These are phyloP conservation scores for Rubia yunnanensis DNA, from an alignment of 257 asterid genomes.

Conservation along the genomic window DNA sequence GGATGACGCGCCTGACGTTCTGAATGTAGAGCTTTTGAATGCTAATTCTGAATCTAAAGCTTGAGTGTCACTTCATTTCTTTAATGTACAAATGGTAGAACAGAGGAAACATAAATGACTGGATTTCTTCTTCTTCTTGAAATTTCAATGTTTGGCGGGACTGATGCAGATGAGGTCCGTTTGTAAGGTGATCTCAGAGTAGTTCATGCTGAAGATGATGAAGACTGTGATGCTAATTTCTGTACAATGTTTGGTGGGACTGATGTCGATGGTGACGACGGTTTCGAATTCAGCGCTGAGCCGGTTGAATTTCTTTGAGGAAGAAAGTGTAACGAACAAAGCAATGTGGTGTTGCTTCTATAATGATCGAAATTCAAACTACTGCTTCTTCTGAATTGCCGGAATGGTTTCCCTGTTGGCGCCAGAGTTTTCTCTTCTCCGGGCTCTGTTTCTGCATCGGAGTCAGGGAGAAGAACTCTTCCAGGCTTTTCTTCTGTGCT, in stretches of 20 bases:
- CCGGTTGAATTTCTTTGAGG: slow-evolving; percentile 81
- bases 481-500: slow-evolving; percentile 40
- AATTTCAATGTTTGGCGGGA: slow-evolving; percentile 52
- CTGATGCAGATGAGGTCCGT: slow-evolving; percentile 42
- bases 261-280: slow-evolving; percentile 14
- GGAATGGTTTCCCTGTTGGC: slow-evolving; percentile 29
- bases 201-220: slow-evolving; percentile 17
- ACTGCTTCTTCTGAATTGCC: slow-evolving; percentile 71
- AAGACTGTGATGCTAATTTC: slow-evolving; percentile 19
- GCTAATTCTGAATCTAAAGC: too few relatives aligned
- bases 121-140: slow-evolving; percentile 69
- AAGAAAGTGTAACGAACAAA: slow-evolving; percentile 48
- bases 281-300: slow-evolving; percentile 58
- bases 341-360: slow-evolving; percentile 27
- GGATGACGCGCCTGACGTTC: too few relatives aligned
- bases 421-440: slow-evolving; percentile 25
- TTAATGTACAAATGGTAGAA: too few relatives aligned
- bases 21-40: too few relatives aligned
- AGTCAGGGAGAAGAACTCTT: slow-evolving; percentile 45
- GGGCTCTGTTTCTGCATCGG: slow-evolving; percentile 11
- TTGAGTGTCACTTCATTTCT: slow-evolving; percentile 20
- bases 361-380: slow-evolving; percentile 43
- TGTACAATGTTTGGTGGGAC: slow-evolving; percentile 20
- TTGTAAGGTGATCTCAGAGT: too few relatives aligned
- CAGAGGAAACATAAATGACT: too few relatives aligned